Base-by-base conservation (phyloP, 441 rosid genomes). In the Aleurites moluccanus region DNA sequence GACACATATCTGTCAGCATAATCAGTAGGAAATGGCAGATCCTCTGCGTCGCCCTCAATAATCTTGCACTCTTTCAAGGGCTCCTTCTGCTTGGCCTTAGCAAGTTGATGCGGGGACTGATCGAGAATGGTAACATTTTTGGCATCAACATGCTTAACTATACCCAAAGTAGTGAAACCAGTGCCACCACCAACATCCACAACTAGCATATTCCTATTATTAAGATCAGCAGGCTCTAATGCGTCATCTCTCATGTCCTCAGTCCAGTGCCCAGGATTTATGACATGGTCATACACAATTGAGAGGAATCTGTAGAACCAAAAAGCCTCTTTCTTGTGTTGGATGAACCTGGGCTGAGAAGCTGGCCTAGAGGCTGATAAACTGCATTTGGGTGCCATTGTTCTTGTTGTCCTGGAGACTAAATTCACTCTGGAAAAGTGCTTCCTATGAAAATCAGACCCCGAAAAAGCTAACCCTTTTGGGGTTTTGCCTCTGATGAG, bases 241-340 rank as follows among this genome's bases (percentile, higher is more conserved):
- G 99, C 99, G 14, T 88, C 96, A 64, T 91, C 98, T 74, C 99
- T 85, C 99, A 95, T 95, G 74, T 91, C 97, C 84, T 95, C 98
- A n/a, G 94, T 93, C 95, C 97, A 95, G 77, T 95, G 99, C 11
- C 94, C 93, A 0, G 97, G 98, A 84, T 93, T 93, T 72, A 93
- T 84, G 64, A 91, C 81, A 66, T 93, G 95, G 90, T 95, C 99
- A 81, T 96, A 96, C 21, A 88, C 93, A 62, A 96, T 93, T 47
- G 98, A 96, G 18, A 96, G 82, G 80, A 93, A 93, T 77, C 99
- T 88, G 79, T 96, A 96, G 86, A 96, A 96, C 98, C 96, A 92
- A 88, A 91, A 90, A 23, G 99, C 99, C 83, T 96, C 99, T 70
- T 89, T 90, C 79, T 96, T 96, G 90, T 96, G 98, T 75, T 96